These are phyloP conservation scores for Ceratocystis alfenasii DNA, from an alignment of 2,329 filamentous ascomycete species.

Conservation along the genomic window DNA sequence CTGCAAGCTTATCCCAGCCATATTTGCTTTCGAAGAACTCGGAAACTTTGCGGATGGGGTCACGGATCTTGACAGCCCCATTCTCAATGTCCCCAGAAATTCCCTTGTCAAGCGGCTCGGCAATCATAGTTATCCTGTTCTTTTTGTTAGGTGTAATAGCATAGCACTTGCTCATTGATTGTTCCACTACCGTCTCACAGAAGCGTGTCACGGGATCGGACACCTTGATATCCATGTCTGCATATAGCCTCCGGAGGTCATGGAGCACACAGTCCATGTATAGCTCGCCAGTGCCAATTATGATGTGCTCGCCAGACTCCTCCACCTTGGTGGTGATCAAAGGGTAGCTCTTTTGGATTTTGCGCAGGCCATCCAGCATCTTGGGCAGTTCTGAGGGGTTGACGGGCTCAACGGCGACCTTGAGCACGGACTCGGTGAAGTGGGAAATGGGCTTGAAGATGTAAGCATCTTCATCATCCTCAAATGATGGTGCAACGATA, in stretches of 20 bases:
- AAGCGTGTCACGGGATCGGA: constrained; percentile 96
- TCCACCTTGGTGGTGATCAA: constrained; percentile 94
- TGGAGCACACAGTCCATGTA: constrained; percentile 99
- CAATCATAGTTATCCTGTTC: constrained; percentile 98
- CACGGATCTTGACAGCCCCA: constrained; percentile 79
- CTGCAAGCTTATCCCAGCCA: constrained; percentile 89
- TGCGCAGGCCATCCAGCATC: constrained; percentile 92
- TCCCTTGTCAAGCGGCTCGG: constrained; percentile 86
- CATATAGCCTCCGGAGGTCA: constrained; percentile 83
- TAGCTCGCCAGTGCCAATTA: constrained; percentile 91
- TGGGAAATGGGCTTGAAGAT: constrained; percentile 90
- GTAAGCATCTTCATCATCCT: constrained; percentile 82
- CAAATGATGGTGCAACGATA: constrained; percentile 65
- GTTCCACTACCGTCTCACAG: constrained; percentile 95
- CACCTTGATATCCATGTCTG: constrained; percentile 98
- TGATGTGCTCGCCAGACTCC: constrained; percentile 90
- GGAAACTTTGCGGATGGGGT: constrained; percentile 83
- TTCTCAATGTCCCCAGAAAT: constrained; percentile 91
- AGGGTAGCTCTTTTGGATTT: constrained; percentile 96
- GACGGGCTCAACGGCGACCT: constrained; percentile 94
- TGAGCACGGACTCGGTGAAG: constrained; percentile 95
- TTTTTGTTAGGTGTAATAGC: constrained; percentile 98
- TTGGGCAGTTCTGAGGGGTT: constrained; percentile 96
- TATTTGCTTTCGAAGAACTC: constrained; percentile 97
- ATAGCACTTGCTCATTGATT: constrained; percentile 95